Conservation (phyloP, 805 yeast species). For the Spathaspora girioi region DNA sequence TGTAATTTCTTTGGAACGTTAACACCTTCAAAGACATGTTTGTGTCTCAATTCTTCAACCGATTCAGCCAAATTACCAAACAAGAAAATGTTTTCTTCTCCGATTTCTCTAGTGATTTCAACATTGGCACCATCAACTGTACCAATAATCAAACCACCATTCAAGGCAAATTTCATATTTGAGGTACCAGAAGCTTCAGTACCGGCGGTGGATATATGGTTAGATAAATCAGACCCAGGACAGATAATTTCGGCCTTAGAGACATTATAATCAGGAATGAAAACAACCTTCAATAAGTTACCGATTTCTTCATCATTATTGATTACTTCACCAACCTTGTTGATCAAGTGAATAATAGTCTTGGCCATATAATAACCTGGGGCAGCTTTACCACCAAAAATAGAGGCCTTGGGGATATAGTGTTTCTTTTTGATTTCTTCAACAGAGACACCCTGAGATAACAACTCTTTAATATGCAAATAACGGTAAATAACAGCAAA, state of each 20-base stretch:
- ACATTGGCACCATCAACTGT: slow-evolving; percentile 97
- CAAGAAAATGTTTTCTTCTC: slow-evolving; percentile 87
- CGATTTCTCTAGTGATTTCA: slow-evolving; percentile 89
- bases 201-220: slow-evolving; percentile 95
- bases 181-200: slow-evolving; percentile 97
- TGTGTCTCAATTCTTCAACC: slow-evolving; percentile 79
- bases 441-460: slow-evolving; percentile 42
- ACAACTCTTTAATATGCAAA: slow-evolving; percentile 65
- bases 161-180: slow-evolving; percentile 91
- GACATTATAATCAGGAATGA: slow-evolving; percentile 89
- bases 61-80: slow-evolving; percentile 90
- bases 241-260: slow-evolving; percentile 88
- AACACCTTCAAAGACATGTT: slow-evolving; percentile 62
- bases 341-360: slow-evolving; percentile 80
- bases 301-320: slow-evolving; percentile 74
- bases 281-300: slow-evolving; percentile 78
- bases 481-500: slow-evolving; percentile 87
- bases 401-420: slow-evolving; percentile 69
- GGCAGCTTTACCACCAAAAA: slow-evolving; percentile 94
- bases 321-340: slow-evolving; percentile 75
- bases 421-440: slow-evolving; percentile 55
- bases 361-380: slow-evolving; percentile 98
- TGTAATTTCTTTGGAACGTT: slow-evolving; percentile 56
- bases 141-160: slow-evolving; percentile 92
- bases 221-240: slow-evolving; percentile 88